phyloP scores from a whole-genome alignment of 2,329 filamentous ascomycete species.

The Cercospora zeae-maydis region DNA sequence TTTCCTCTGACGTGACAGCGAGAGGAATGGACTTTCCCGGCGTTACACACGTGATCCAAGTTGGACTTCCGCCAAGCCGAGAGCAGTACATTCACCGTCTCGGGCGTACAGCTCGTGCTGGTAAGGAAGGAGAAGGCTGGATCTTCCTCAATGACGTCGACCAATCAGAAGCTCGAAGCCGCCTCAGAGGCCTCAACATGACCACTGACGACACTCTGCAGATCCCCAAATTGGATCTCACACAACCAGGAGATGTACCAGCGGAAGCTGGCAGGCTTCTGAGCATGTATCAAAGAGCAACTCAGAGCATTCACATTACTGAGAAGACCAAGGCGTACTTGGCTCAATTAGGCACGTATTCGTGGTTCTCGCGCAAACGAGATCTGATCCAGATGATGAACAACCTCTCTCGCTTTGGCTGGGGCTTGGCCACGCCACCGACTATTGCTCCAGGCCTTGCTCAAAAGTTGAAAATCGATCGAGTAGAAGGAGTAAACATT shows the following conservation, averaged over 20 bases:
- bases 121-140: conserved; percentile 69
- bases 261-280: conserved; percentile 46
- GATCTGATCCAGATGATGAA: conserved; percentile 52
- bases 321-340: conserved; percentile 53
- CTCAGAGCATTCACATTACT: conserved; percentile 42
- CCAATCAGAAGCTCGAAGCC: conserved; percentile 45
- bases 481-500: conserved; percentile 33
- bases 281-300: conserved; percentile 40
- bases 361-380: conserved; percentile 39
- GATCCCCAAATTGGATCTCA: conserved; percentile 49
- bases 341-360: conserved; percentile 55
- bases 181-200: conserved; percentile 60
- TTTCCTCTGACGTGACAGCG: conserved; percentile 52
- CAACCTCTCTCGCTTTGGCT: conserved; percentile 50
- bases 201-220: conserved; percentile 53
- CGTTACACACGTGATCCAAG: conserved; percentile 51
- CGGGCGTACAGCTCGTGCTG: conserved; percentile 59
- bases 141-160: conserved; percentile 60
- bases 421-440: conserved; percentile 54
- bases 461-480: conserved; percentile 29
- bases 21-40: conserved; percentile 54
- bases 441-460: conserved; percentile 33
- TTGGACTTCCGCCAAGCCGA: conserved; percentile 45
- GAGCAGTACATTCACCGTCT: conserved; percentile 53
- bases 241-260: conserved; percentile 41